Evolutionary conservation across 345 rosid species (phyloP), one percentile per base, ranked within the genome.

Genomic region (Abelmoschus esculentus): DNA sequence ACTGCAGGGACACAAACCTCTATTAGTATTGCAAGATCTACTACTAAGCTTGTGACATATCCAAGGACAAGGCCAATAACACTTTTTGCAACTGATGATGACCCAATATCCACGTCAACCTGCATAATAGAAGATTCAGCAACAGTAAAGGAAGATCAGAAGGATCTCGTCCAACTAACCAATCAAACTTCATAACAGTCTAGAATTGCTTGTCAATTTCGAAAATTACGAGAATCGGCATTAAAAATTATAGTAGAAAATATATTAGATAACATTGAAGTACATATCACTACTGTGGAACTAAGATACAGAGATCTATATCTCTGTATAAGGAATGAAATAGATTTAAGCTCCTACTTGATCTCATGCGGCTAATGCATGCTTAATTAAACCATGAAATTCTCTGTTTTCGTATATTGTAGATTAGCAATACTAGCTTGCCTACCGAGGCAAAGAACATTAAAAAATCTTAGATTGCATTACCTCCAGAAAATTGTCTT

Each of bases 81-180:
- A 70, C 96, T 87, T 70, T 88, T 84, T 18, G 99, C 99, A 19
- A 95, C 99, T 7, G 99, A 89, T 18, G 99, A 95, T 70, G 99
- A 91, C 73, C 98, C 99, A 69, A 95, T 91, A 77, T 90, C 98
- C 71, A 95, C 99, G 77, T 91, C 99, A 57, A 91, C 88, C 99
- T 95, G 87, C 84, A 83, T 12, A 65, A 61, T 34, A 76, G 59
- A 22, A 19, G 9, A 62, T 60, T 54, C 17, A 22, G 60, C 67
- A 55, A 58, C 22, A 9, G 28, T 58, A 55, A 22, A 22, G 29
- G 19, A 55, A 1, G 26, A 22, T 34, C 61, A 54, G 13, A 38
- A 55, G 38, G 61, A 32, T 13, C 29, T n/a, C 28, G 4, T 66
- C 26, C 15, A 49, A 66, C 26, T 28, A 49, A 19, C 29, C 26